Evolutionary conservation across 2,329 filamentous ascomycete species (phyloP).

Genomic region (Canariomyces notabilis): DNA sequence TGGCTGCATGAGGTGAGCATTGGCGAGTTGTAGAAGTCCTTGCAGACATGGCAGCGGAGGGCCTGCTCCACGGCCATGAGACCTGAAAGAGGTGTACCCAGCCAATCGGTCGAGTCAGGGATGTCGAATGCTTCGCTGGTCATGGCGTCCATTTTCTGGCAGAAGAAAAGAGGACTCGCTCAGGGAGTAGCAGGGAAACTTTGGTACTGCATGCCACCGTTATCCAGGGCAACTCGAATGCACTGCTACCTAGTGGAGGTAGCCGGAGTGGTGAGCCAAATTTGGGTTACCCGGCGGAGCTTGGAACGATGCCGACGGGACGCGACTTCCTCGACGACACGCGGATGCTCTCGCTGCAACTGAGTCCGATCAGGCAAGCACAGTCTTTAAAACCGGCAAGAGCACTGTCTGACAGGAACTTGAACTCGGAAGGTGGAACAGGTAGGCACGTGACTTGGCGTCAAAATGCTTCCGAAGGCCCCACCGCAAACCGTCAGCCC

Average conservation of each 20-base stretch:
- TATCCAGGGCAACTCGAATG: no score
- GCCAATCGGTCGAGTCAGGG: constrained; percentile 81
- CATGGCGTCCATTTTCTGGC: constrained; percentile 18
- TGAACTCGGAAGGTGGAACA: neutral
- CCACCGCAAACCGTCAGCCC: constrained; percentile 15
- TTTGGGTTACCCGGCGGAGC: no score
- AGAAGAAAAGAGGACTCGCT: neutral
- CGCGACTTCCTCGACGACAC: no score
- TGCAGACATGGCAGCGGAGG: constrained; percentile 93
- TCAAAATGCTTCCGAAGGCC: constrained; percentile 7
- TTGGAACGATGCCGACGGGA: no score
- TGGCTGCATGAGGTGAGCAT: constrained; percentile 94
- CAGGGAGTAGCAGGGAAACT: neutral
- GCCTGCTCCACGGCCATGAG: constrained; percentile 73
- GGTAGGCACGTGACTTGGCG: constrained; percentile 24
- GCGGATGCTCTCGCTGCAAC: no score
- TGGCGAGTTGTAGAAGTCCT: constrained; percentile 91
- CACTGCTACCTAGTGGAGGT: no score
- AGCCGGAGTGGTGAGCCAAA: no score
- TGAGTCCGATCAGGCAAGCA: no score
- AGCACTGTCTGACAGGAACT: no score
- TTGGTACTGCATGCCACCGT: no score
- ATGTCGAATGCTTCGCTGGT: constrained; percentile 37
- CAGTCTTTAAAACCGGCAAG: no score
- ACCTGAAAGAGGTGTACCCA: constrained; percentile 60